Conservation (phyloP, 1,284 basidiomycete species). For the Peniophora sp. region DNA sequence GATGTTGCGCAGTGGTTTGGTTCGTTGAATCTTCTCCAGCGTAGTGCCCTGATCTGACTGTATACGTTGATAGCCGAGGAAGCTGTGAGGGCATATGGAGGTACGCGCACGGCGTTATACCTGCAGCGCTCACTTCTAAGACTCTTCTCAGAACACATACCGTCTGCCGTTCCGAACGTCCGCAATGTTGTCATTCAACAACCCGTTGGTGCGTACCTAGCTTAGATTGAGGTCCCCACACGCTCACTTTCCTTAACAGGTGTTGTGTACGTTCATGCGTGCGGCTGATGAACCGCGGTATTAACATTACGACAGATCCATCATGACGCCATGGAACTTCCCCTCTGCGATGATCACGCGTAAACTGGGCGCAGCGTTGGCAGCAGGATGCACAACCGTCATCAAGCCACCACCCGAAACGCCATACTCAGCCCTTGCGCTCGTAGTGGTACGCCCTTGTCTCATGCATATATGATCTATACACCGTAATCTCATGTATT, state of each 20-base stretch:
- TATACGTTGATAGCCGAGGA: slow-evolving; percentile 62
- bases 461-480: not conserved
- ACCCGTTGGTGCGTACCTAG: slow-evolving; percentile 62
- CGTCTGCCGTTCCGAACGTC: slow-evolving; percentile 62
- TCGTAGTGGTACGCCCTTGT: slow-evolving; percentile 58
- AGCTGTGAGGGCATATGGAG: slow-evolving; percentile 78
- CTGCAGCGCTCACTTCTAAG: no score
- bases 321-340: slow-evolving; percentile 87
- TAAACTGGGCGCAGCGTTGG: slow-evolving; percentile 84
- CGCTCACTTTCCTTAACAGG: slow-evolving; percentile 23
- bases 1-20: slow-evolving; percentile 60
- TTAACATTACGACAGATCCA: slow-evolving; percentile 38
- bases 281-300: no score
- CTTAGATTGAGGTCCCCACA: not conserved
- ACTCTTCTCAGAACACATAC: slow-evolving; percentile 68
- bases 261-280: slow-evolving; percentile 60
- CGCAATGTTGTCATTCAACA: slow-evolving; percentile 94
- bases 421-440: slow-evolving; percentile 87
- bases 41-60: not conserved
- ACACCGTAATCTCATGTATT: not conserved
- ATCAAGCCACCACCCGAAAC: slow-evolving; percentile 96
- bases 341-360: slow-evolving; percentile 92
- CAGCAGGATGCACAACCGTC: slow-evolving; percentile 93
- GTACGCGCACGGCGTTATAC: slow-evolving; percentile 31
- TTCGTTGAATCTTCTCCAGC: slow-evolving; percentile 15